Evolutionary conservation across 257 asterid species (phyloP).

Genomic region (Fraxinus pennsylvanica): DNA sequence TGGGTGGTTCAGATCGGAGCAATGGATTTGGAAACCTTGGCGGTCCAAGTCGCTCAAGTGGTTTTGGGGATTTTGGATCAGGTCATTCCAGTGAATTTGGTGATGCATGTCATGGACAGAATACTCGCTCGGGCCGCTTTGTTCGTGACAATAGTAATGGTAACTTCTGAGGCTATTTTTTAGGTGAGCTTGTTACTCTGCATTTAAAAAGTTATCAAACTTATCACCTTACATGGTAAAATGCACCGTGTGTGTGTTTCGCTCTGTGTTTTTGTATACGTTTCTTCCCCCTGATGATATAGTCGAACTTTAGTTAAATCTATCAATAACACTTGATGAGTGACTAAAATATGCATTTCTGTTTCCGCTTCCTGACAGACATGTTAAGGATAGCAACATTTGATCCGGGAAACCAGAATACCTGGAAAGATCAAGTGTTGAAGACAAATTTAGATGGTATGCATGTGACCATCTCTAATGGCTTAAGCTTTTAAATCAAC

Average conservation of each 20-base stretch:
- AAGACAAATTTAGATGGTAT: neutral
- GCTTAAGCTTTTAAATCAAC: too few species aligned
- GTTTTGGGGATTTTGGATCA: constrained; percentile 57
- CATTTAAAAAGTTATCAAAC: neutral
- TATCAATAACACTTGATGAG: neutral
- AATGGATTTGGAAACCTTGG: constrained; percentile 50
- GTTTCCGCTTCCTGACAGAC: neutral
- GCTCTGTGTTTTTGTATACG: neutral
- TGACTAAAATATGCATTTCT: neutral
- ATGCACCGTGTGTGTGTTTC: neutral
- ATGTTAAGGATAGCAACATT: neutral
- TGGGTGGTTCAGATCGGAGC: constrained; percentile 45
- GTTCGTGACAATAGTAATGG: constrained; percentile 33
- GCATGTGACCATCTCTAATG: neutral
- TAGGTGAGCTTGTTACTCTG: constrained; percentile 16
- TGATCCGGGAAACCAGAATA: neutral
- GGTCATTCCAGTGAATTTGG: constrained; percentile 52
- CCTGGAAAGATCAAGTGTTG: neutral
- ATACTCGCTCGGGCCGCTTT: constrained; percentile 41
- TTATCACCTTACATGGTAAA: neutral
- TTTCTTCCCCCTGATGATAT: neutral
- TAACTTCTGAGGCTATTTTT: constrained; percentile 20
- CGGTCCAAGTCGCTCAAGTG: constrained; percentile 43
- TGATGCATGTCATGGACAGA: constrained; percentile 26
- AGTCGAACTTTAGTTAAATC: neutral